These are phyloP conservation scores for Xylaria sp. DNA, from an alignment of 2,329 filamentous ascomycete genomes.

Conservation along the genomic window DNA sequence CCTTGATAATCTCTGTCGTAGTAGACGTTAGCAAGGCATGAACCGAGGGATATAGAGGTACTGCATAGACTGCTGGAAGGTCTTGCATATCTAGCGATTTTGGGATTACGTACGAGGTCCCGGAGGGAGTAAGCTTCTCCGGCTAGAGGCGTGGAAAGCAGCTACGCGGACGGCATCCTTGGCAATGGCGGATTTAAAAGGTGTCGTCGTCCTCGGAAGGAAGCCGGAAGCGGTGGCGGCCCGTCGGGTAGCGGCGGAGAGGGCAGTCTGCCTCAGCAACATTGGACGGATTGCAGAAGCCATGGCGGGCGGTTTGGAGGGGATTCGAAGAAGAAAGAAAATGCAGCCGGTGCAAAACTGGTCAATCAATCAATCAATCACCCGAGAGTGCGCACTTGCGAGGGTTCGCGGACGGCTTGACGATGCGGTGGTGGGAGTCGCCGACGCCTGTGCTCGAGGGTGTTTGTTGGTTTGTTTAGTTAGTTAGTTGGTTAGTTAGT, in stretches of 20 bases:
- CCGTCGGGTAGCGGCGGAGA: constrained; percentile 55
- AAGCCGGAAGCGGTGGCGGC: constrained; percentile 46
- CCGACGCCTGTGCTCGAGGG: constrained; percentile 16
- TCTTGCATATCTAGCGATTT: constrained; percentile 22
- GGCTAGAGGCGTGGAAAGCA: constrained; percentile 86
- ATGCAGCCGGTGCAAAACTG: neutral
- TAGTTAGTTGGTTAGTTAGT: too few relatives aligned
- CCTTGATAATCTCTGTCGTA: constrained; percentile 74
- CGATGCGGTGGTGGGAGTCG: neutral
- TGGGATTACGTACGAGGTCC: constrained; percentile 76
- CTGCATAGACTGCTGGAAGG: neutral
- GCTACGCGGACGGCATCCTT: constrained; percentile 66
- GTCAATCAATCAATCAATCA: constrained; percentile 32
- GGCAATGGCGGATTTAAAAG: constrained; percentile 45
- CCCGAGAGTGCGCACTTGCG: constrained; percentile 26
- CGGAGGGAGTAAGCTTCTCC: constrained; percentile 80
- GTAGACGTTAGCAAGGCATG: constrained; percentile 56
- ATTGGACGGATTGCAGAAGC: constrained; percentile 66
- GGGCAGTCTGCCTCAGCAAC: constrained; percentile 64
- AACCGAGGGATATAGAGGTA: neutral
- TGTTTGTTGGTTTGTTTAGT: neutral
- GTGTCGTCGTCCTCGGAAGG: constrained; percentile 48
- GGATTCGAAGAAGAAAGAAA: constrained; percentile 26
- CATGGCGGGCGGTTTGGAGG: constrained; percentile 53
- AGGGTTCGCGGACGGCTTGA: neutral